Evolutionary conservation across 2,329 filamentous ascomycete species (phyloP).

Genomic region (Aspergillus caelatus): DNA sequence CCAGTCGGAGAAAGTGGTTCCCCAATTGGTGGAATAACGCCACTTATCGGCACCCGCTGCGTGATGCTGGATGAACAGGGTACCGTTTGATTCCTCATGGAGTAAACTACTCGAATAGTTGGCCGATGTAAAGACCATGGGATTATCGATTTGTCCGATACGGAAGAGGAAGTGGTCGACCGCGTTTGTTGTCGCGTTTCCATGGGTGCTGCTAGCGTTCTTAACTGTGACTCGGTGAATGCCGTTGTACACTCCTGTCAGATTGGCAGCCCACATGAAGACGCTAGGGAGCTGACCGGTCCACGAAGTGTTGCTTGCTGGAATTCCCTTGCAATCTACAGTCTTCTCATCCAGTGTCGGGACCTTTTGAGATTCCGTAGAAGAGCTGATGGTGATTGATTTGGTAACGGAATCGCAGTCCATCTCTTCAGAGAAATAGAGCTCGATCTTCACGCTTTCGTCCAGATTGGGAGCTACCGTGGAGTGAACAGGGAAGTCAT

Average conservation of each 20-base stretch:
- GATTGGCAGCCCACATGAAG: conserved; percentile 58
- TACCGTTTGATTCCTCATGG: conserved; percentile 45
- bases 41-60: conserved; percentile 65
- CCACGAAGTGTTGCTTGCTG: conserved; percentile 38
- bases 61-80: conserved; percentile 57
- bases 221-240: conserved; percentile 61
- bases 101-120: conserved; percentile 63
- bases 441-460: conserved; percentile 53
- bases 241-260: conserved; percentile 62
- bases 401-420: conserved; percentile 59
- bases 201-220: conserved; percentile 52
- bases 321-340: conserved; percentile 49
- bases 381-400: conserved; percentile 57
- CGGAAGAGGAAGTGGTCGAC: conserved; percentile 65
- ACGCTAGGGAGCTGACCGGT: conserved; percentile 57
- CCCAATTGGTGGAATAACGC: conserved; percentile 66
- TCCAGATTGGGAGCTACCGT: conserved; percentile 42
- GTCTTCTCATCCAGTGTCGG: conserved; percentile 50
- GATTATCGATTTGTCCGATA: conserved; percentile 60
- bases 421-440: conserved; percentile 65
- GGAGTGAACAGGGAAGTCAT: conserved; percentile 61
- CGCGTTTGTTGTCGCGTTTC: conserved; percentile 51
- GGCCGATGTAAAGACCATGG: conserved; percentile 60
- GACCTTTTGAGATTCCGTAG: conserved; percentile 49
- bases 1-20: conserved; percentile 64